Evolutionary conservation across 2,329 filamentous ascomycete species (phyloP).

Genomic region (Rosellinia necatrix): DNA sequence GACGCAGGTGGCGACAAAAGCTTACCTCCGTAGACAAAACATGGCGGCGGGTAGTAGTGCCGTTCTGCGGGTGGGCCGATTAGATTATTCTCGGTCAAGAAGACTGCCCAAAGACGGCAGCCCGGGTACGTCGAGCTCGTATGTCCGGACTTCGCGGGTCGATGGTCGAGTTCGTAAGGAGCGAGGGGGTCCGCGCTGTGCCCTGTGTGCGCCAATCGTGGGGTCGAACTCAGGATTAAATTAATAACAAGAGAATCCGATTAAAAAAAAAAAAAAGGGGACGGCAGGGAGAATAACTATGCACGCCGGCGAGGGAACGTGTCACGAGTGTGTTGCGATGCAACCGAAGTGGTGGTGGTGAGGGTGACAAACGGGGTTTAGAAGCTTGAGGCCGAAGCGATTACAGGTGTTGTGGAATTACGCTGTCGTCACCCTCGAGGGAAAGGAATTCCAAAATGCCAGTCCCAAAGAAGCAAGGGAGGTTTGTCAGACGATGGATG

Average conservation of each 20-base stretch:
- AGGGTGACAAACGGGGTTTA: neutral
- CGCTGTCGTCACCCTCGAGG: slow-evolving; percentile 7
- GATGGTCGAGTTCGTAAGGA: neutral
- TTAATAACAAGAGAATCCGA: neutral
- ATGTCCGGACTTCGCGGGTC: neutral
- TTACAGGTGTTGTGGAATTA: neutral
- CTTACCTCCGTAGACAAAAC: slow-evolving; percentile 67
- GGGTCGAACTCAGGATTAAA: neutral
- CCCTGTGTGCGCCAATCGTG: slow-evolving; percentile 5
- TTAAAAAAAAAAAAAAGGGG: neutral
- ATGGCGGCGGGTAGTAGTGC: slow-evolving; percentile 43
- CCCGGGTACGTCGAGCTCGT: too few relatives aligned
- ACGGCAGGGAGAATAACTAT: neutral
- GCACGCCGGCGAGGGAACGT: slow-evolving; percentile 12
- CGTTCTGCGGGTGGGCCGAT: neutral
- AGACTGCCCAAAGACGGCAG: too few relatives aligned
- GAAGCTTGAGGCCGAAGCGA: slow-evolving; percentile 7
- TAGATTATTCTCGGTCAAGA: neutral
- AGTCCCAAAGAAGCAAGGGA: too few relatives aligned
- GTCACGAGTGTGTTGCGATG: slow-evolving; percentile 11
- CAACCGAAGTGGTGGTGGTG: neutral
- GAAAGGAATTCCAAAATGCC: too few relatives aligned
- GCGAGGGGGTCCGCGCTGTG: slow-evolving; percentile 1
- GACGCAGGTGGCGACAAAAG: neutral
- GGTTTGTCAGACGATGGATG: too few relatives aligned